These are phyloP conservation scores for Hsuehochloa calcarea DNA, from an alignment of 176 grass and related monocot species.

Conservation along the genomic window DNA sequence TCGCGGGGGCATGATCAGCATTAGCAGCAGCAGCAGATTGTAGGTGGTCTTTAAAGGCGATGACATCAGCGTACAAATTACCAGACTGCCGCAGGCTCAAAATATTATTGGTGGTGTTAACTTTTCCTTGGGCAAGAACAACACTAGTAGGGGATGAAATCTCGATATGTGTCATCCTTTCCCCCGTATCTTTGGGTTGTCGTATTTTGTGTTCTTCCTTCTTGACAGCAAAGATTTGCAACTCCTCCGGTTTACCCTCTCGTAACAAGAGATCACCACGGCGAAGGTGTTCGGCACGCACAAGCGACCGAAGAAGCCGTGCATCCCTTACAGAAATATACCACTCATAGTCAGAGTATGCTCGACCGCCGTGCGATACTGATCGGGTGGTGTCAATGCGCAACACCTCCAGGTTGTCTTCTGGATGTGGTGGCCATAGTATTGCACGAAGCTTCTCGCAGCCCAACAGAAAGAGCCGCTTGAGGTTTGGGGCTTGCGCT, in stretches of 20 bases:
- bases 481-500: neutral
- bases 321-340: neutral
- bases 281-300: no score
- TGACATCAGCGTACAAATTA: neutral
- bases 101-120: no score
- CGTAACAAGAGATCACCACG: no score
- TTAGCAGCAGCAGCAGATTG: neutral
- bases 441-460: slow-evolving; percentile 24
- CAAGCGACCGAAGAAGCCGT: neutral
- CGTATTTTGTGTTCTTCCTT: no score
- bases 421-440: neutral
- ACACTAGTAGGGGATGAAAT: neutral
- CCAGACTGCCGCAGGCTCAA: neutral
- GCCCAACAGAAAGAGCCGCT: neutral
- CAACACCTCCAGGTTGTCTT: neutral
- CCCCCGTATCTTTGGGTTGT: no score
- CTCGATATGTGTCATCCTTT: no score
- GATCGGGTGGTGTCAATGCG: neutral
- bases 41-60: neutral
- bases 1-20: neutral
- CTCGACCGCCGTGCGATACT: no score
- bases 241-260: no score
- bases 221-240: no score
- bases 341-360: neutral
- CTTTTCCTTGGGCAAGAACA: neutral